These are phyloP conservation scores for Penicillium riverlandense DNA, from an alignment of 495 filamentous ascomycete genomes.

Conservation along the genomic window DNA sequence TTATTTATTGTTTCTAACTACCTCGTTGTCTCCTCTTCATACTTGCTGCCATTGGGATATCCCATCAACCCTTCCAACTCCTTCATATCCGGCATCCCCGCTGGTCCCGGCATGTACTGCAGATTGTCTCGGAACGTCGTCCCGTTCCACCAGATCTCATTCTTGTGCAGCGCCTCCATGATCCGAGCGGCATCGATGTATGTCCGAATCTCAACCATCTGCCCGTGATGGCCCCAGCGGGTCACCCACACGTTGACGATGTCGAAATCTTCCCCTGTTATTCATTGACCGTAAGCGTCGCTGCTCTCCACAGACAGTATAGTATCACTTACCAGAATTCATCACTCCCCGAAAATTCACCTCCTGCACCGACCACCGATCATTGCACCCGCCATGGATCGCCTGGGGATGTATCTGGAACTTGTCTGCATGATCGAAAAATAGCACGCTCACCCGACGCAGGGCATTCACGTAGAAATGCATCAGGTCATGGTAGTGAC, in stretches of 20 bases:
- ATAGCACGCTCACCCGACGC: constrained; percentile 23
- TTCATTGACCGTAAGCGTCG: background rate
- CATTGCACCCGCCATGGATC: constrained; percentile 30
- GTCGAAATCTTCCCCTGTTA: constrained; percentile 22
- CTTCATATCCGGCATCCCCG: constrained; percentile 28
- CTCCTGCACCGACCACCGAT: constrained; percentile 28
- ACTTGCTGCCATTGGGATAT: constrained; percentile 24
- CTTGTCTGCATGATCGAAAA: constrained; percentile 23
- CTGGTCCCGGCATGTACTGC: constrained; percentile 29
- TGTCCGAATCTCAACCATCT: constrained; percentile 32
- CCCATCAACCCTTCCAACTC: constrained; percentile 20
- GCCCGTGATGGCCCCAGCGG: constrained; percentile 19
- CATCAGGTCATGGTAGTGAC: constrained; percentile 26
- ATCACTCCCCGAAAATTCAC: constrained; percentile 25
- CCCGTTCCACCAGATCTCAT: constrained; percentile 32
- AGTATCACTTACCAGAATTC: constrained; percentile 22
- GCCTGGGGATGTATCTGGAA: constrained; percentile 28
- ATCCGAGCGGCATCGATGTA: constrained; percentile 26
- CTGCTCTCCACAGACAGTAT: background rate
- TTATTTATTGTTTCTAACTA: no score
- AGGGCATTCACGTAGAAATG: constrained; percentile 34
- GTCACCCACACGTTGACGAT: constrained; percentile 34
- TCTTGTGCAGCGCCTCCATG: constrained; percentile 24
- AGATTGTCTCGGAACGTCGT: constrained; percentile 22
- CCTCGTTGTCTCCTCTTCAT: constrained; percentile 4